Evolutionary conservation across 768 basidiomycete genomes (phyloP), one percentile per base, ranked within the genome.

Genomic region (Boletus bicolor): DNA sequence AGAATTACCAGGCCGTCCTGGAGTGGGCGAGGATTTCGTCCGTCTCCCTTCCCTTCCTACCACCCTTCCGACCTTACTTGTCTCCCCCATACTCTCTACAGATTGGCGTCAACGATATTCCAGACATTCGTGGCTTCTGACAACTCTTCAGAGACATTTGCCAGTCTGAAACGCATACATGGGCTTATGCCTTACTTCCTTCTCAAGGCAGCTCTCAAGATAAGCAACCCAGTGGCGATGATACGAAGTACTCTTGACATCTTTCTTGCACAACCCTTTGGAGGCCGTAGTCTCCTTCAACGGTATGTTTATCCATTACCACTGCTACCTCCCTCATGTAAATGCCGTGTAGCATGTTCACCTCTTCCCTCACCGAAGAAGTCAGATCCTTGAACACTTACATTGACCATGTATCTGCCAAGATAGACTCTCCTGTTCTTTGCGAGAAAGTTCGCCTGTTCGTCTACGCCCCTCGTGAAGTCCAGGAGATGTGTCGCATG

Each of bases 11-110:
- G 60, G 90, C 93, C 39, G 93, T 98, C 44, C 68, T 96, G 7
- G 96, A 98, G 72, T 99, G 97, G 96, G 97, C 90, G 6, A 78
- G 95, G 52, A 97, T 98, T 67, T 96, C 96, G 93, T 96, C 56
- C 67, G 93, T 79, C 39, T 44, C 45, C 45, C 38, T 51, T 47
- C 39, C n/a, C 14, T 49, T 24, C 42, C n/a, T 36, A 14, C 37
- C 14, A 7, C 35, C 46, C 11, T 32, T 44, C 47, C 50, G 7
- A 49, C 48, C 62, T 59, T 26, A 63, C 45, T 36, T 54, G 15
- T 44, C 38, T 34, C 39, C 36, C 35, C 37, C 41, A 24, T 37
- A 32, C 50, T 62, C 49, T 38, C 47, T 51, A 41, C 56, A 98
- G 95, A 36, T 77, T 98, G 60, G 97, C 97, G 0, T 96, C 97